Conservation (phyloP, 73 alveolate species). For the Effrenium voratum region DNA sequence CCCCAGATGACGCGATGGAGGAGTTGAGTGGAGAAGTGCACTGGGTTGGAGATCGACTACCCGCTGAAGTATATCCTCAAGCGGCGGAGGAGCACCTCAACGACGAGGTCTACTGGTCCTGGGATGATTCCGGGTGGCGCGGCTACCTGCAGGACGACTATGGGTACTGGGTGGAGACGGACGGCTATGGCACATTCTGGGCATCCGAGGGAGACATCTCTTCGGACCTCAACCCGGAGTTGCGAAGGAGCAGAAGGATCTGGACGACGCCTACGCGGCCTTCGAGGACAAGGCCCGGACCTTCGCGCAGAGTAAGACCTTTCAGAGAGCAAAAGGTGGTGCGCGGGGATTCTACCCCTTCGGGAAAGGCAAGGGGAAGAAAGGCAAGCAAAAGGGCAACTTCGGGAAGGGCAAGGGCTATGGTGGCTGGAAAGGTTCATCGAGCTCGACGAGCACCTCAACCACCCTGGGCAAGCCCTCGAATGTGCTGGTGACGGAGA, state of each 20-base stretch:
- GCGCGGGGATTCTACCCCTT: not conserved
- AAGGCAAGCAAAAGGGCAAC: not conserved
- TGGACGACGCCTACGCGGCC: constrained; percentile 6
- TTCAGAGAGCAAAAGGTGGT: not conserved
- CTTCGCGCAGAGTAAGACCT: not conserved
- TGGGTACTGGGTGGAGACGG: not conserved
- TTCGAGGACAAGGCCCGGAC: not conserved
- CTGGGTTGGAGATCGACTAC: constrained; percentile 1
- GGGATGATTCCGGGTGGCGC: too few species aligned
- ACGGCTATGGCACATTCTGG: not conserved
- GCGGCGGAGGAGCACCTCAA: too few species aligned
- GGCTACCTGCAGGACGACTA: too few species aligned
- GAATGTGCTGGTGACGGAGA: not conserved
- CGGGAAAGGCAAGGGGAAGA: not conserved
- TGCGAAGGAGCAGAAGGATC: not conserved
- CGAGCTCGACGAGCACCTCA: not conserved
- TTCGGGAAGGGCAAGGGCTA: constrained; percentile 23
- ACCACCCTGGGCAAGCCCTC: not conserved
- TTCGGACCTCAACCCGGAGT: not conserved
- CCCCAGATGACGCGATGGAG: not conserved
- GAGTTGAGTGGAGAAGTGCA: not conserved
- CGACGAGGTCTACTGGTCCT: too few species aligned
- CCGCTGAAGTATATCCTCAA: not conserved
- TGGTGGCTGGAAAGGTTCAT: not conserved
- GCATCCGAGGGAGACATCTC: not conserved